Conservation (phyloP, 1,139 yeast species). For the Candida tropicalis region DNA sequence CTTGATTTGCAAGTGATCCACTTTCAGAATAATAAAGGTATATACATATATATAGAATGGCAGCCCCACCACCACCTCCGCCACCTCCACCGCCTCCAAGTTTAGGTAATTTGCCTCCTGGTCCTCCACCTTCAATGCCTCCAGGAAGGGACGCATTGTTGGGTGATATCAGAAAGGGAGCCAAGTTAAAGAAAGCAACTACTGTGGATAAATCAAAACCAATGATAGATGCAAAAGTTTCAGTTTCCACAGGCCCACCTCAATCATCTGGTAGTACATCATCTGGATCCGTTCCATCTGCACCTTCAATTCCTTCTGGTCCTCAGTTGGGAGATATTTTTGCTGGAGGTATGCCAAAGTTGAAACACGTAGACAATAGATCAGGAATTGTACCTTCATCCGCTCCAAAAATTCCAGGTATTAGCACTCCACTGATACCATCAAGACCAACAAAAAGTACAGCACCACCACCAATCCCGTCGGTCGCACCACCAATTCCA, state of each 20-base stretch:
- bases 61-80: conserved; percentile 23
- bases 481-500: conserved; percentile 23
- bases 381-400: conserved; percentile 36
- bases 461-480: conserved; percentile 32
- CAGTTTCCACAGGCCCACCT: conserved; percentile 18
- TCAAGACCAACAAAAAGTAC: conserved; percentile 13
- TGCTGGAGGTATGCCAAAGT: conserved; percentile 86
- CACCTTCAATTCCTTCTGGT: conserved; percentile 25
- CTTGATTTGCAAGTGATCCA: neutral
- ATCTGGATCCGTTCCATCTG: conserved; percentile 13
- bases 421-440: conserved; percentile 18
- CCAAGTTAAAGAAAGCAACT: conserved; percentile 68
- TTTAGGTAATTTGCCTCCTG: conserved; percentile 20
- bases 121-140: conserved; percentile 37
- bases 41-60: conserved; percentile 10
- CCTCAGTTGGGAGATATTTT: conserved; percentile 78
- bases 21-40: no score
- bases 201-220: conserved; percentile 52
- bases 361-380: conserved; percentile 59
- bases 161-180: conserved; percentile 86
- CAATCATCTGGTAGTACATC: conserved; percentile 14
- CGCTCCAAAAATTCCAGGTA: conserved; percentile 20
- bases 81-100: conserved; percentile 44
- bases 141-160: conserved; percentile 76
- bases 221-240: conserved; percentile 36